Evolutionary conservation across 1,284 basidiomycete genomes (phyloP).

Genomic region (Cystobasidium slooffiae): DNA sequence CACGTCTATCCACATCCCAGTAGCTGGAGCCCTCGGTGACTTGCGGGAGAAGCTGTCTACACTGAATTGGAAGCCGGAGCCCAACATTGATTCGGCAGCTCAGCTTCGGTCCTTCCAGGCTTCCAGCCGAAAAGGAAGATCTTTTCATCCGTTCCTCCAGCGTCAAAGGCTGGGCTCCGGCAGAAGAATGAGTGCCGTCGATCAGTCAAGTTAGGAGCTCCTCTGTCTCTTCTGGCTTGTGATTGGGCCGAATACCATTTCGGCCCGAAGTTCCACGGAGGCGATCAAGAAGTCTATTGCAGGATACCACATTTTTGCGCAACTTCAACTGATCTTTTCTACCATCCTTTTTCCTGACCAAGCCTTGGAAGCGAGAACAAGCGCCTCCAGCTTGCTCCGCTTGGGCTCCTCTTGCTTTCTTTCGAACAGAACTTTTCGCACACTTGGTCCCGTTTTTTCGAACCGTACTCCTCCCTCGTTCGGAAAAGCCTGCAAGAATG

Average conservation of each 20-base stretch:
- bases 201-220: constrained; percentile 4
- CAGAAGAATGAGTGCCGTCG: constrained; percentile 5
- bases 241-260: neutral
- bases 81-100: too few species aligned
- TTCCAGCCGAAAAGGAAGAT: too few species aligned
- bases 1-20: too few species aligned
- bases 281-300: neutral
- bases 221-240: neutral
- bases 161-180: constrained; percentile 12
- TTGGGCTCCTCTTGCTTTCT: constrained; percentile 1
- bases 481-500: constrained; percentile 19
- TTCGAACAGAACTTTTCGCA: neutral
- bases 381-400: constrained; percentile 1
- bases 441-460: neutral
- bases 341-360: neutral
- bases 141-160: neutral
- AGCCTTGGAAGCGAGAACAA: too few species aligned
- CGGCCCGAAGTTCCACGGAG: neutral
- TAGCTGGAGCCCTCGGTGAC: too few species aligned
- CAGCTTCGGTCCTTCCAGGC: too few species aligned
- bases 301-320: constrained; percentile 3
- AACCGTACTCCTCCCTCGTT: neutral
- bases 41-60: too few species aligned
- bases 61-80: too few species aligned
- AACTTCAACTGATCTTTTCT: constrained; percentile 7